Conservation (phyloP, 768 basidiomycete genomes). For the Paxillus rubicundulus region DNA sequence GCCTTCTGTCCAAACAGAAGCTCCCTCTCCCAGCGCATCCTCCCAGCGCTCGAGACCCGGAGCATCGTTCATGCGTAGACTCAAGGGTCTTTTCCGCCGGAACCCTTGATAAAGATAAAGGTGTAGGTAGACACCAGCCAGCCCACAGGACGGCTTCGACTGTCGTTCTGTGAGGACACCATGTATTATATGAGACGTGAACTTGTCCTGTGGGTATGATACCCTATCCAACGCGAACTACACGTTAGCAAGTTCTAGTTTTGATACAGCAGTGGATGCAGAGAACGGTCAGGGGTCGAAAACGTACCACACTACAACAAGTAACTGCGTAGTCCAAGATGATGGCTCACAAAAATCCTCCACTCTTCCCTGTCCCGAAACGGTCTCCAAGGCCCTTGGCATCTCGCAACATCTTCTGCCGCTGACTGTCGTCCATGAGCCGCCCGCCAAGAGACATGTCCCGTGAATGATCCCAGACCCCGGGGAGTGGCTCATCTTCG, state of each 20-base stretch:
- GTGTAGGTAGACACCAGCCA: too few species aligned
- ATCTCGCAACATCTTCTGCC: constrained; percentile 76
- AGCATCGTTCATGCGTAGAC: neutral
- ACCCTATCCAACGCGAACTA: too few species aligned
- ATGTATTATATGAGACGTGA: too few species aligned
- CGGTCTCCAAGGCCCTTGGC: constrained; percentile 78
- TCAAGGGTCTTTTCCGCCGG: constrained; percentile 30
- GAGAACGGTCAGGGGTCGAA: too few species aligned
- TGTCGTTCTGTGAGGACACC: too few species aligned
- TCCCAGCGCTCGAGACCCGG: neutral
- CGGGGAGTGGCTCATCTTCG: constrained; percentile 53
- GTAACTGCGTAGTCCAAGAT: neutral
- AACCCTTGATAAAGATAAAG: too few species aligned
- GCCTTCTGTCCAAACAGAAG: neutral
- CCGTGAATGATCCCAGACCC: constrained; percentile 88
- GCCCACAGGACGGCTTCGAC: too few species aligned
- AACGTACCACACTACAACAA: too few species aligned
- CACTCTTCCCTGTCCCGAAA: constrained; percentile 72
- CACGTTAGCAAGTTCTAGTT: too few species aligned
- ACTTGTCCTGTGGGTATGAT: too few species aligned
- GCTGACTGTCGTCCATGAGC: constrained; percentile 84
- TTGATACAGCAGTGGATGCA: too few species aligned
- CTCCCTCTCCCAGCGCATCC: neutral
- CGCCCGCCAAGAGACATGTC: constrained; percentile 88
- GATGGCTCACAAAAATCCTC: constrained; percentile 34